Evolutionary conservation across 208 protist genomes (phyloP).

Genomic region (Trypanosoma lewisi): DNA sequence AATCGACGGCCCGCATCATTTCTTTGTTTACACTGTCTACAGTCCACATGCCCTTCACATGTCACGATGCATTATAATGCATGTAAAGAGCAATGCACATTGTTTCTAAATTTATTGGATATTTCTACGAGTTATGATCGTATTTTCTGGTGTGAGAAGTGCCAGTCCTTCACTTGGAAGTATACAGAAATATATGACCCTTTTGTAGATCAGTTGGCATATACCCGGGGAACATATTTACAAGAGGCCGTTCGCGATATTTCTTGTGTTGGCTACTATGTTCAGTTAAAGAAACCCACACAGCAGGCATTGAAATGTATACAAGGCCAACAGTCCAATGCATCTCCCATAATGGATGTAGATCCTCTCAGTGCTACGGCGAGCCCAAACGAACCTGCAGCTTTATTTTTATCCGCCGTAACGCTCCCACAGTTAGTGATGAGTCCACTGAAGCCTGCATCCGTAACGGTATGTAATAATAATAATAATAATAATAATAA

Average conservation of each 20-base stretch:
- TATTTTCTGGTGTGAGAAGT: slow-evolving; percentile 81
- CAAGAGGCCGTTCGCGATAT: slow-evolving; percentile 53
- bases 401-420: too few species aligned
- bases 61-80: slow-evolving; percentile 46
- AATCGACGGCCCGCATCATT: slow-evolving; percentile 59
- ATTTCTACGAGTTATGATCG: slow-evolving; percentile 77
- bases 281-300: slow-evolving; percentile 28
- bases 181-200: slow-evolving; percentile 75
- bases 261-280: slow-evolving; percentile 58
- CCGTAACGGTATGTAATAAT: too few species aligned
- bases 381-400: too few species aligned
- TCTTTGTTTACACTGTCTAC: slow-evolving; percentile 67
- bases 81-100: slow-evolving; percentile 38
- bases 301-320: too few species aligned
- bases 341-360: too few species aligned
- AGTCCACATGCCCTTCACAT: slow-evolving; percentile 69
- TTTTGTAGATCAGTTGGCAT: slow-evolving; percentile 68
- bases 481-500: too few species aligned
- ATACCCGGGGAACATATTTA: slow-evolving; percentile 65
- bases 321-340: too few species aligned
- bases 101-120: slow-evolving; percentile 75
- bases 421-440: too few species aligned
- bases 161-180: slow-evolving; percentile 68
- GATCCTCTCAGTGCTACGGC: too few species aligned
- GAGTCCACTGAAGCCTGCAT: too few species aligned